phyloP scores from a whole-genome alignment of 2,329 filamentous ascomycete genomes.

The Trichoderma koningii region DNA sequence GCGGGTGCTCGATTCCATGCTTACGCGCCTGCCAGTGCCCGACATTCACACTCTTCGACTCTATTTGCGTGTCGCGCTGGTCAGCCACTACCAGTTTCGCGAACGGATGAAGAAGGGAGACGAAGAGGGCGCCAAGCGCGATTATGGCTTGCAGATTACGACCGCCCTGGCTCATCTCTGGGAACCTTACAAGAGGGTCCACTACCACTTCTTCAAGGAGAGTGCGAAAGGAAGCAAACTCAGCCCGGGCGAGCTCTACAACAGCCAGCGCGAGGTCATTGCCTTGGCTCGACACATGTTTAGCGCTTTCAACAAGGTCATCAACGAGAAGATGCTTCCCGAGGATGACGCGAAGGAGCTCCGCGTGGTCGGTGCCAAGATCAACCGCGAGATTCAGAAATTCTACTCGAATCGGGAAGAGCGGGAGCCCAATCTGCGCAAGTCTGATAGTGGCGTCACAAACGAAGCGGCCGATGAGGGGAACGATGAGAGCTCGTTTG shows the following conservation, averaged over 20 bases:
- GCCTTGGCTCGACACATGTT: conserved; percentile 51
- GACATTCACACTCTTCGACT: conserved; percentile 55
- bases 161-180: conserved; percentile 54
- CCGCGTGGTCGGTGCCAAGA: conserved; percentile 38
- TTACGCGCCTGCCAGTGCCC: conserved; percentile 42
- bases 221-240: conserved; percentile 32
- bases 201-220: conserved; percentile 42
- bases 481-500: conserved; percentile 25
- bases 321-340: conserved; percentile 45
- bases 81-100: conserved; percentile 47
- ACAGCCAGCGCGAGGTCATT: conserved; percentile 46
- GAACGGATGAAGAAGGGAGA: conserved; percentile 37
- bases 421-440: conserved; percentile 39
- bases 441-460: conserved; percentile 23
- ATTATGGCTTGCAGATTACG: conserved; percentile 54
- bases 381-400: conserved; percentile 43
- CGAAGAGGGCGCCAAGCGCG: conserved; percentile 42
- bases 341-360: conserved; percentile 40
- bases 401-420: conserved; percentile 42
- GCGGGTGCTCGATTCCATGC: conserved; percentile 66
- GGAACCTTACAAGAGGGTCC: conserved; percentile 48
- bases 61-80: conserved; percentile 60
- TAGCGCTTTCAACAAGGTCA: conserved; percentile 48
- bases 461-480: conserved; percentile 30
- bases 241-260: conserved; percentile 35